Conservation (phyloP, 768 basidiomycete genomes). For the Saitozyma podzolica region DNA sequence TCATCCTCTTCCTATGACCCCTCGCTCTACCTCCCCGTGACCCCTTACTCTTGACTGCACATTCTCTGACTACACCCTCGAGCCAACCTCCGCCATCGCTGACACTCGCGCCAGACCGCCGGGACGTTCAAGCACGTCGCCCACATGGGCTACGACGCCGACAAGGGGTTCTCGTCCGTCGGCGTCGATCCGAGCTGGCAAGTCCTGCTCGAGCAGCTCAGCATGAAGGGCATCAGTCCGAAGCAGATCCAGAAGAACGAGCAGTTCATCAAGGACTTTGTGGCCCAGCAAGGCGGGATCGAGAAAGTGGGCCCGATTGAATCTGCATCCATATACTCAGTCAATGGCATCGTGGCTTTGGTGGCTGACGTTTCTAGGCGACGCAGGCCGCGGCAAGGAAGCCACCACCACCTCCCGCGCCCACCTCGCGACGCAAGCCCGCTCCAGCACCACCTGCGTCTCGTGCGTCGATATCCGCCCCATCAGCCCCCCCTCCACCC, state of each 20-base stretch:
- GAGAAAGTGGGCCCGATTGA: conserved; percentile 37
- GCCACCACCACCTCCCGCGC: conserved; percentile 60
- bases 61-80: too few relatives aligned
- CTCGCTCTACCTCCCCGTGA: too few relatives aligned
- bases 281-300: conserved; percentile 59
- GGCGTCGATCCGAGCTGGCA: conserved; percentile 92
- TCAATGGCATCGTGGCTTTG: background rate
- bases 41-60: too few relatives aligned
- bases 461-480: conserved; percentile 43
- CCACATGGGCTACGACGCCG: conserved; percentile 89
- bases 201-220: conserved; percentile 66
- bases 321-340: background rate
- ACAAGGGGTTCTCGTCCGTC: conserved; percentile 79
- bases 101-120: conserved; percentile 32
- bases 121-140: conserved; percentile 80
- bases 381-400: conserved; percentile 49
- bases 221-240: conserved; percentile 64
- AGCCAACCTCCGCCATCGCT: background rate
- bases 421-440: conserved; percentile 55
- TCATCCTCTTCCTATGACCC: too few relatives aligned
- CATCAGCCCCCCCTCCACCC: conserved; percentile 46
- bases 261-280: conserved; percentile 84
- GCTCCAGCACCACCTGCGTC: conserved; percentile 54
- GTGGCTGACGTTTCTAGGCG: conserved; percentile 2
- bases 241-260: conserved; percentile 73